Evolutionary conservation across 345 rosid genomes (phyloP).

Genomic region (Orychophragmus violaceus): DNA sequence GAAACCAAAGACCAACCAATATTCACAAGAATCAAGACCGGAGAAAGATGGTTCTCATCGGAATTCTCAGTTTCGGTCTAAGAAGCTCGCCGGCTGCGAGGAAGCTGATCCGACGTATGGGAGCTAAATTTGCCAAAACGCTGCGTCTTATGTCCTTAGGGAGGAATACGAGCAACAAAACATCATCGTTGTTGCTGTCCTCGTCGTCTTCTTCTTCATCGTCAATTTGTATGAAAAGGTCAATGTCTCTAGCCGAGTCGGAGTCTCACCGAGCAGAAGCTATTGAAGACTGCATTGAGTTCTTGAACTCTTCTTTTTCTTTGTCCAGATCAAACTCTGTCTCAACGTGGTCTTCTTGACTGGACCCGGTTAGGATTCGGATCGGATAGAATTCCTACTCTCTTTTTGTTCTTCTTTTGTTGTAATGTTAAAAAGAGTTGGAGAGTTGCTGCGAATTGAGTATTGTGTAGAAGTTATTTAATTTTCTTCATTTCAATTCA

Average conservation of each 20-base stretch:
- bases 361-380: not conserved
- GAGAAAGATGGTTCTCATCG: slow-evolving; percentile 36
- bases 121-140: slow-evolving; percentile 52
- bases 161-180: slow-evolving; percentile 26
- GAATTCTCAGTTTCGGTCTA: slow-evolving; percentile 45
- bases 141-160: slow-evolving; percentile 41
- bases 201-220: slow-evolving; percentile 37
- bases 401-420: not conserved
- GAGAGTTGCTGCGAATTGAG: not conserved
- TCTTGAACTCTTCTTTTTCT: slow-evolving; percentile 65
- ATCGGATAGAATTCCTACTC: not conserved
- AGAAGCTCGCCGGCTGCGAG: slow-evolving; percentile 39
- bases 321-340: slow-evolving; percentile 66
- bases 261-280: slow-evolving; percentile 88
- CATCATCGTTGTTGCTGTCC: slow-evolving; percentile 6
- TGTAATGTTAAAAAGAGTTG: not conserved
- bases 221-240: slow-evolving; percentile 46
- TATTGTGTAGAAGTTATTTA: slow-evolving; percentile 6
- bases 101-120: slow-evolving; percentile 44
- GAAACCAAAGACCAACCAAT: slow-evolving; percentile 37
- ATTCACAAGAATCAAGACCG: slow-evolving; percentile 34
- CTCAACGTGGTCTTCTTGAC: slow-evolving; percentile 44
- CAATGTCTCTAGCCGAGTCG: slow-evolving; percentile 64
- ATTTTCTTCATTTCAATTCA: not conserved
- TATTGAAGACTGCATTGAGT: slow-evolving; percentile 84